phyloP scores from a whole-genome alignment of 805 yeast genomes.

The Kodamaea neixiangensis region DNA sequence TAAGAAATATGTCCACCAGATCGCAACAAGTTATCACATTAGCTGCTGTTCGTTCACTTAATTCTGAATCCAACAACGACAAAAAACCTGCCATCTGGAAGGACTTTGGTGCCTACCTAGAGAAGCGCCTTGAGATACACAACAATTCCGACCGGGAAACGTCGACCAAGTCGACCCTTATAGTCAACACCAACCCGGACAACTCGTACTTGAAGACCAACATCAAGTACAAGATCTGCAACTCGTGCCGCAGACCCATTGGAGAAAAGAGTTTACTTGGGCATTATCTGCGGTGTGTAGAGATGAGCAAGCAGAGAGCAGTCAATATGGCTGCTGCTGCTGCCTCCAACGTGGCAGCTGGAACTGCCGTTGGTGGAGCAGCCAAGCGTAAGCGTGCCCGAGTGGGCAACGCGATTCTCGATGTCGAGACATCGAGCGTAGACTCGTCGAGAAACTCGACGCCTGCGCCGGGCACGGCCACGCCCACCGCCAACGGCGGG shows the following conservation, averaged over 20 bases:
- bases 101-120: constrained; percentile 45
- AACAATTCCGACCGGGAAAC: constrained; percentile 23
- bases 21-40: constrained; percentile 28
- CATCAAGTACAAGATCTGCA: constrained; percentile 40
- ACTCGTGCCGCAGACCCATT: constrained; percentile 41
- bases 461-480: constrained; percentile 27
- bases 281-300: constrained; percentile 39
- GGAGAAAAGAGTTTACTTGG: constrained; percentile 34
- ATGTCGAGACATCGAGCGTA: constrained; percentile 39
- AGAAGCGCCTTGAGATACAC: constrained; percentile 35
- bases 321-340: constrained; percentile 14
- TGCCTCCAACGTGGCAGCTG: constrained; percentile 16
- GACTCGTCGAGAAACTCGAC: constrained; percentile 42
- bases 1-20: constrained; percentile 22
- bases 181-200: constrained; percentile 25
- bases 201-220: constrained; percentile 34
- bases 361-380: constrained; percentile 14
- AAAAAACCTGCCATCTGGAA: constrained; percentile 42
- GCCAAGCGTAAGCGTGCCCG: constrained; percentile 31
- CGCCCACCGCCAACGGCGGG: constrained; percentile 20
- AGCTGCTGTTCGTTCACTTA: constrained; percentile 27
- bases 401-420: constrained; percentile 24
- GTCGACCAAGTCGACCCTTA: constrained; percentile 22
- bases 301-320: constrained; percentile 36
- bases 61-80: constrained; percentile 18